Evolutionary conservation across 1,139 yeast genomes (phyloP).

Genomic region (Yamadazyma aaseri): DNA sequence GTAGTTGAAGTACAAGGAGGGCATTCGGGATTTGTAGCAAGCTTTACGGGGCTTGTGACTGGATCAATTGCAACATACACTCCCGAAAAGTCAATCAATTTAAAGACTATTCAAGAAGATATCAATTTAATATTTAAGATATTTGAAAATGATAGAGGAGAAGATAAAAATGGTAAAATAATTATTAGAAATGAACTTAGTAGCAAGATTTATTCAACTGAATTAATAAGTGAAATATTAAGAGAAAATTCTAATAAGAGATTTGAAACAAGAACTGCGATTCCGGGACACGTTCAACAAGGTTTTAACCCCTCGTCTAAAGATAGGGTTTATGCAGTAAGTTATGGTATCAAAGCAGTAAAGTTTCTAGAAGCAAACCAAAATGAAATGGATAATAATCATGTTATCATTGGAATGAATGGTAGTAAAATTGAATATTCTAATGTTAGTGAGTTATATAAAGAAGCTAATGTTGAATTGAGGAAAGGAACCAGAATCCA

Average conservation of each 20-base stretch:
- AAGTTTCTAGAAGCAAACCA: constrained; percentile 59
- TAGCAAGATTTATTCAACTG: constrained; percentile 76
- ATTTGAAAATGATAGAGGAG: constrained; percentile 58
- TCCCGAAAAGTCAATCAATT: constrained; percentile 75
- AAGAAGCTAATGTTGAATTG: constrained; percentile 56
- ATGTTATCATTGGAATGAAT: constrained; percentile 69
- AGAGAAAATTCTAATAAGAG: constrained; percentile 71
- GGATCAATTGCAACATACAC: constrained; percentile 78
- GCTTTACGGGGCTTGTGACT: constrained; percentile 63
- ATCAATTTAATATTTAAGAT: constrained; percentile 45
- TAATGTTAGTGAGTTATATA: constrained; percentile 54
- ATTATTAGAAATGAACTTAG: constrained; percentile 85
- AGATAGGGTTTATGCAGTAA: constrained; percentile 70
- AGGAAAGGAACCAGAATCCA: constrained; percentile 70
- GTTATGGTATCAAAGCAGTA: constrained; percentile 68
- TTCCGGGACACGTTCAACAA: constrained; percentile 94
- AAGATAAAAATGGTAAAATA: constrained; percentile 75
- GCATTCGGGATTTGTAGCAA: constrained; percentile 75
- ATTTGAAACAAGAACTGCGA: constrained; percentile 92
- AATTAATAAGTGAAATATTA: constrained; percentile 78
- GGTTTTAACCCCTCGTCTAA: constrained; percentile 78
- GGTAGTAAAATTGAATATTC: constrained; percentile 63
- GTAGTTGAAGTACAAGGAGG: constrained; percentile 89
- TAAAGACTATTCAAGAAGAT: constrained; percentile 68
- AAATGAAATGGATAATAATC: constrained; percentile 20